These are phyloP conservation scores for Leptographium lundbergii DNA, from an alignment of 2,329 filamentous ascomycete genomes.

Conservation along the genomic window DNA sequence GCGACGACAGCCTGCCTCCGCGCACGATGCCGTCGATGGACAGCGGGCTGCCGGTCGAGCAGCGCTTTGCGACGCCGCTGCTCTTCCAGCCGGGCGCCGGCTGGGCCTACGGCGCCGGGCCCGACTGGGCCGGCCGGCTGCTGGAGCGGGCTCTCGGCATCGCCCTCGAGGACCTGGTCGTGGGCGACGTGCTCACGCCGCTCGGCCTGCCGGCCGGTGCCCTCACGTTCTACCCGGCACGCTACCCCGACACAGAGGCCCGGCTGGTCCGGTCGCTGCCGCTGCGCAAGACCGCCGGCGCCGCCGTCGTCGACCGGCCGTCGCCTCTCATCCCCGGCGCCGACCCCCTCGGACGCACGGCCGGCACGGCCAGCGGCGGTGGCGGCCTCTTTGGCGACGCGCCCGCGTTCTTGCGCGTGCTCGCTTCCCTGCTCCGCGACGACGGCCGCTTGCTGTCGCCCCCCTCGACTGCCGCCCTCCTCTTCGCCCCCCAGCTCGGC, in stretches of 20 bases:
- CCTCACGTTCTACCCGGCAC: conserved; percentile 10
- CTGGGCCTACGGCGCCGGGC: conserved; percentile 11
- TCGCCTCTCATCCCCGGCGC: not conserved
- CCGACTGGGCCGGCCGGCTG: conserved; percentile 12
- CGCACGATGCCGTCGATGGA: not conserved
- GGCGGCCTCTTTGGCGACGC: conserved; percentile 23
- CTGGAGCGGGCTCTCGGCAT: conserved; percentile 5
- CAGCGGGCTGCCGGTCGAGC: conserved; percentile 3
- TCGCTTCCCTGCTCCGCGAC: conserved; percentile 32
- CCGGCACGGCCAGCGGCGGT: conserved; percentile 16
- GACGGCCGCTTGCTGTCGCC: conserved; percentile 34
- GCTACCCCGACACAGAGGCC: conserved; percentile 6
- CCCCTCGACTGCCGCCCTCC: conserved; percentile 23
- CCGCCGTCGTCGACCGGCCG: conserved; percentile 5
- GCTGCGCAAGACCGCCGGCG: conserved; percentile 2
- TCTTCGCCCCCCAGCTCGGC: conserved; percentile 35
- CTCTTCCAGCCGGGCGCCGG: conserved; percentile 11
- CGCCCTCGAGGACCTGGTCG: conserved; percentile 9
- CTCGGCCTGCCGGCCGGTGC: conserved; percentile 9
- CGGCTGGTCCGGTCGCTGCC: conserved; percentile 10
- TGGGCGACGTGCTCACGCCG: conserved; percentile 8
- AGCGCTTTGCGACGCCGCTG: conserved; percentile 8
- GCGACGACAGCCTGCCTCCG: not conserved
- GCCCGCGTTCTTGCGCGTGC: conserved; percentile 29
- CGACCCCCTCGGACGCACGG: not conserved